Conservation (phyloP, 2,329 filamentous ascomycete genomes). For the Dendryphion nanum region DNA sequence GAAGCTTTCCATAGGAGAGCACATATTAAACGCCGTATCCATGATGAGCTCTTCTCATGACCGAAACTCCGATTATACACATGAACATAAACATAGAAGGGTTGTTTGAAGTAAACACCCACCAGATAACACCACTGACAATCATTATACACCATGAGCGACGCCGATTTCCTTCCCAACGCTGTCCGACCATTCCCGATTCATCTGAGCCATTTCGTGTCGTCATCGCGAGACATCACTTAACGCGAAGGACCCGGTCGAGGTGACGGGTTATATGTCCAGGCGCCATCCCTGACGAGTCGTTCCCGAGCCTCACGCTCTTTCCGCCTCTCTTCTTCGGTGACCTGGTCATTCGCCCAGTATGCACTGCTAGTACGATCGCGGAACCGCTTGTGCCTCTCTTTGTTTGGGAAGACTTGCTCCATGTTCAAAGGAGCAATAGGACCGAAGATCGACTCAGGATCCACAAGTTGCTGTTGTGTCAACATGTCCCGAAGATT, state of each 20-base stretch:
- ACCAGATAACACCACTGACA: too few relatives aligned
- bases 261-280: conserved; percentile 50
- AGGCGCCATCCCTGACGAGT: conserved; percentile 79
- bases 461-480: conserved; percentile 82
- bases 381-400: conserved; percentile 84
- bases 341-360: conserved; percentile 83
- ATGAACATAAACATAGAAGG: too few relatives aligned
- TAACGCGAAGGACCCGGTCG: conserved; percentile 8
- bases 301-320: conserved; percentile 78
- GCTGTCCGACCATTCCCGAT: too few relatives aligned
- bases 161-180: too few relatives aligned
- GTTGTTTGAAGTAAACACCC: too few relatives aligned
- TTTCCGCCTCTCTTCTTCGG: conserved; percentile 79
- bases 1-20: too few relatives aligned
- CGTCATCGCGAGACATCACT: too few relatives aligned
- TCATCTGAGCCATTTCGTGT: too few relatives aligned
- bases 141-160: too few relatives aligned
- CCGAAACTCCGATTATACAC: too few relatives aligned
- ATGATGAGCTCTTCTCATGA: too few relatives aligned
- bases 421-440: conserved; percentile 90
- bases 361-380: conserved; percentile 91
- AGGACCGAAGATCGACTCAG: conserved; percentile 82
- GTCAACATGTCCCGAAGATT: conserved; percentile 73
- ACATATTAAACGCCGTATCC: too few relatives aligned
- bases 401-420: conserved; percentile 78